Base-by-base conservation (phyloP, 768 basidiomycete species). In the Boletus patriciae region DNA sequence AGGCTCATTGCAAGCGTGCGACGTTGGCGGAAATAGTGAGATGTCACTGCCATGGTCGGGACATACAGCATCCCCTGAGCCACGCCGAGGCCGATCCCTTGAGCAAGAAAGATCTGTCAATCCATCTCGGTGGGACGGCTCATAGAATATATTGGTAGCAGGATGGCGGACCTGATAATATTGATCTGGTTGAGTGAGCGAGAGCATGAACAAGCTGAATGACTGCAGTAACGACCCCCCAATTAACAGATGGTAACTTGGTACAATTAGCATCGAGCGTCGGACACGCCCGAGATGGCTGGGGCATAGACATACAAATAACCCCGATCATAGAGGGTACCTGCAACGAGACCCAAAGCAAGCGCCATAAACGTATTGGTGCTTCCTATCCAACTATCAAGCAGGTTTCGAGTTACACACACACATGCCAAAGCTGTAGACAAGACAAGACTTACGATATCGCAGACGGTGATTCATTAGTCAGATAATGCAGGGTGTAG, bases 241-340 rank as follows among this genome's bases (percentile, higher is more conserved):
- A 12, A 79, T 75, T 58, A 83, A 73, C 16, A 83, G 56, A 42
- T 74, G 68, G 54, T 79, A 77, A 58, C 80, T 80, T 60, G 25
- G 25, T 21, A 34, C 5, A 15, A 50, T 63, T 3, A 63, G 50
- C 11, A 50, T 47, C 11, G 12, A 48, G 34, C 6, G 1, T 25
- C 40, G 2, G 34, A 37, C 33, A 16, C 12, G 11, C 7, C 7
- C 1, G n/a, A 50, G 8, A 9, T 31, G 3, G 4, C n/a, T 12
- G 5, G 3, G 27, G 7, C 4, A 27, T 27, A 2, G 27, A 58
- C 66, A 18, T 55, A 79, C 78, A 80, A 82, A 68, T 80, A 78
- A 52, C 83, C 83, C n/a, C 72, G 72, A 51, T 84, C 83, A 58
- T 78, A 80, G 9, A 77, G 73, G 48, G 73, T 63, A 3, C 83